These are phyloP conservation scores for Cercospora canescens DNA, from an alignment of 2,329 filamentous ascomycete genomes.

Conservation along the genomic window DNA sequence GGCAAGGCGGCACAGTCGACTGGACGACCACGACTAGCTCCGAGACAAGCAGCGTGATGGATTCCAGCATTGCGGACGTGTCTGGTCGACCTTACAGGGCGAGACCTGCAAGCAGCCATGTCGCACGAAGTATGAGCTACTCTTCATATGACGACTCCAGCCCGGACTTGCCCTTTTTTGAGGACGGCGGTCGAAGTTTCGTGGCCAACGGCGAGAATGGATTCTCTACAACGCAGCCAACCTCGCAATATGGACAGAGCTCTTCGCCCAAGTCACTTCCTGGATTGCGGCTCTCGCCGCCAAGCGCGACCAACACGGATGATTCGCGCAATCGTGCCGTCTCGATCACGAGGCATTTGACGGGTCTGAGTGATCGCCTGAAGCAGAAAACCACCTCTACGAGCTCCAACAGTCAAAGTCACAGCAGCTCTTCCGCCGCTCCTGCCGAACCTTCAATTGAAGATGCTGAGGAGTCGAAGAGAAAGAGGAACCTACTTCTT, in stretches of 20 bases:
- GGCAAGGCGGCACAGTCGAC: constrained; percentile 13
- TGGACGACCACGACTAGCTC: constrained; percentile 23
- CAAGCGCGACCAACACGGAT: constrained; percentile 1
- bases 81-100: constrained; percentile 32
- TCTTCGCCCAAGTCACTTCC: constrained; percentile 7
- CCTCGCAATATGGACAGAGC: background rate
- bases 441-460: constrained; percentile 18
- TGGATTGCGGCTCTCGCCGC: background rate
- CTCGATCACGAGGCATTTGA: constrained; percentile 31
- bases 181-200: background rate
- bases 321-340: constrained; percentile 25
- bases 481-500: constrained; percentile 43
- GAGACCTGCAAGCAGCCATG: constrained; percentile 28
- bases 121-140: constrained; percentile 27
- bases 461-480: constrained; percentile 37
- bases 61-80: constrained; percentile 21
- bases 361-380: constrained; percentile 34
- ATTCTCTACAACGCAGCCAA: background rate
- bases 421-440: background rate
- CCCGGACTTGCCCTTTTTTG: constrained; percentile 12
- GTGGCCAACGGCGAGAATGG: constrained; percentile 1
- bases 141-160: constrained; percentile 27
- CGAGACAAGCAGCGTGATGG: constrained; percentile 30
- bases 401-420: background rate
- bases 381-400: constrained; percentile 20